phyloP scores from a whole-genome alignment of 345 rosid species.

The Tarenaya hassleriana region DNA sequence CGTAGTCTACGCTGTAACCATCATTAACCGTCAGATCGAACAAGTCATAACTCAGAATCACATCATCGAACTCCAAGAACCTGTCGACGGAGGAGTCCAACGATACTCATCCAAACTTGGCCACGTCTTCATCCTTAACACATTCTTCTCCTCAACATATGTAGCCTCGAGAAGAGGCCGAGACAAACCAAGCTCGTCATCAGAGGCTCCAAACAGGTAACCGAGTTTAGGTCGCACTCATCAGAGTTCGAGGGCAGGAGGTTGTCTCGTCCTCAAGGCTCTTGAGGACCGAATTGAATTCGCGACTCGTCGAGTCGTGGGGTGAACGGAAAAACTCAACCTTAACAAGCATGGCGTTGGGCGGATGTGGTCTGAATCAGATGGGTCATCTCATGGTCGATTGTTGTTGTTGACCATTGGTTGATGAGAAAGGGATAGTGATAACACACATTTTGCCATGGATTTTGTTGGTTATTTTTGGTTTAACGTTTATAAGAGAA shows the following conservation, averaged over 20 bases:
- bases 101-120: too few species aligned
- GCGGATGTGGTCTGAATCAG: conserved; percentile 22
- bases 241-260: conserved; percentile 7
- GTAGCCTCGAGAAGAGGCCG: conserved; percentile 20
- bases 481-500: too few species aligned
- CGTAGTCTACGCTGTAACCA: too few species aligned
- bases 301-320: conserved; percentile 33
- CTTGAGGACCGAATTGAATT: conserved; percentile 47
- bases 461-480: too few species aligned
- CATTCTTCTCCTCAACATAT: too few species aligned
- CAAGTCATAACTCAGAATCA: too few species aligned
- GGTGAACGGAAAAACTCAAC: conserved; percentile 38
- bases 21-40: too few species aligned
- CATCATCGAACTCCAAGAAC: too few species aligned
- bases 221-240: conserved; percentile 41
- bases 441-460: too few species aligned
- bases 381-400: conserved; percentile 33
- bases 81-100: too few species aligned
- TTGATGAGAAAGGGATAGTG: conserved; percentile 17
- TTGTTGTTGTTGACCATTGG: conserved; percentile 28
- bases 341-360: conserved; percentile 36
- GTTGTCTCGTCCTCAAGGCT: conserved; percentile 28
- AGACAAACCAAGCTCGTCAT: conserved; percentile 61
- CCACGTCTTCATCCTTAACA: too few species aligned
- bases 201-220: conserved; percentile 56